Evolutionary conservation across 1,284 basidiomycete species (phyloP), one percentile per base, ranked within the genome.

Genomic region (Puccinia novopanici): DNA sequence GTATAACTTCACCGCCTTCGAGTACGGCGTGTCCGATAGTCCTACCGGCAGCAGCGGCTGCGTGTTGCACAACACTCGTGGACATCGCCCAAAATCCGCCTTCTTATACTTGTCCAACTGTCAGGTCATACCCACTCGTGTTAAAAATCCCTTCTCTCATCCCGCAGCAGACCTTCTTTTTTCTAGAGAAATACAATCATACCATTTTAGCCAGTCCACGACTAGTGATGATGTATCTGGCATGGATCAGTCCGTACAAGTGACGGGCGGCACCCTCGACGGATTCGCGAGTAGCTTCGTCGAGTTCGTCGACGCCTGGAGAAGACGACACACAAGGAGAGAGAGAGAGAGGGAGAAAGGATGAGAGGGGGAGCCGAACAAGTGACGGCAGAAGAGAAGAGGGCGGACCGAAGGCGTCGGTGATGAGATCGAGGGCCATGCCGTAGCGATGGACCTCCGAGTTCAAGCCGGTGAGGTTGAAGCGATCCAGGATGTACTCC

Each of bases 381-480:
- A n/a, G n/a, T n/a, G n/a, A n/a, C n/a, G n/a, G n/a, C n/a, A n/a
- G n/a, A n/a, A n/a, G n/a, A n/a, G n/a, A n/a, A 42, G 76, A 81
- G 30, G 63, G 85, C 91, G 75, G 82, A 94, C 94, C 93, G 30
- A 95, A 88, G 78, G 85, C 86, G 82, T 97, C 94, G 4, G 95
- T 98, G 83, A 99, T 98, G 81, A 98, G 89, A 86, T 99, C 96
- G 75, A 99, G 88, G 0, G 96, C 96, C 84, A 97, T 92, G 1
- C 92, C 88, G 84, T 98, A 99, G 87, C 98, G 94, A 82, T 94
- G 91, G 9, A 98, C 94, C 86, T 99, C 96, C 83, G 93, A 93
- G 87, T 98, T 98, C 82, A 98, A 89, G 1, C 97, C 96, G 0
- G 96, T 99, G 79, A 99, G 89, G 87, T 98, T 99, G 90, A 99